These are phyloP conservation scores for Pseudogymnoascus sp. DNA, from an alignment of 2,329 filamentous ascomycete species.

Conservation along the genomic window DNA sequence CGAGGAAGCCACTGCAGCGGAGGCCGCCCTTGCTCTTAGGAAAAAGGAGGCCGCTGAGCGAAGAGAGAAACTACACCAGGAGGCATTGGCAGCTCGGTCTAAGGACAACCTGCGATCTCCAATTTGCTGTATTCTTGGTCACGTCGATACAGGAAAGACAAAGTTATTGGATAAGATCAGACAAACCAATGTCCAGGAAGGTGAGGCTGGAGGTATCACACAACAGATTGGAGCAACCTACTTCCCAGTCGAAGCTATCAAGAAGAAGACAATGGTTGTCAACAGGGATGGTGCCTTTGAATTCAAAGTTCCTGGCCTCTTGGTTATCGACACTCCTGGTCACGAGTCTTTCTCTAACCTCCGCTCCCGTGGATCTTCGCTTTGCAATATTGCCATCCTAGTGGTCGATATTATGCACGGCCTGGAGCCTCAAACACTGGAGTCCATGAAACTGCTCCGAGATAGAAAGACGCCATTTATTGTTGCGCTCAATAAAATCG, in stretches of 20 bases:
- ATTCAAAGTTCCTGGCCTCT: conserved; percentile 93
- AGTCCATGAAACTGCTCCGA: conserved; percentile 90
- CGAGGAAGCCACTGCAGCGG: conserved; percentile 66
- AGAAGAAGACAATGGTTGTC: conserved; percentile 86
- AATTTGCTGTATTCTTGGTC: conserved; percentile 98
- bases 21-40: conserved; percentile 64
- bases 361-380: conserved; percentile 89
- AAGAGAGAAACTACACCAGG: conserved; percentile 83
- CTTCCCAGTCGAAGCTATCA: conserved; percentile 90
- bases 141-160: conserved; percentile 99
- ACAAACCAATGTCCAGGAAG: conserved; percentile 97
- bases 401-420: conserved; percentile 99
- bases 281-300: conserved; percentile 87
- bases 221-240: conserved; percentile 99
- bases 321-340: conserved; percentile 96
- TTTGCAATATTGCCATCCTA: conserved; percentile 98
- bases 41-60: conserved; percentile 87
- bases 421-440: conserved; percentile 90
- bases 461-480: conserved; percentile 97
- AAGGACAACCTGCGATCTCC: conserved; percentile 93
- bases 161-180: conserved; percentile 97
- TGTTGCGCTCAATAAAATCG: conserved; percentile 98
- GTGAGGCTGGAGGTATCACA: conserved; percentile 98
- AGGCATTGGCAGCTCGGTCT: conserved; percentile 81
- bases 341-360: conserved; percentile 99